These are phyloP conservation scores for Penicillium sp. DNA, from an alignment of 2,329 filamentous ascomycete genomes.

Conservation along the genomic window DNA sequence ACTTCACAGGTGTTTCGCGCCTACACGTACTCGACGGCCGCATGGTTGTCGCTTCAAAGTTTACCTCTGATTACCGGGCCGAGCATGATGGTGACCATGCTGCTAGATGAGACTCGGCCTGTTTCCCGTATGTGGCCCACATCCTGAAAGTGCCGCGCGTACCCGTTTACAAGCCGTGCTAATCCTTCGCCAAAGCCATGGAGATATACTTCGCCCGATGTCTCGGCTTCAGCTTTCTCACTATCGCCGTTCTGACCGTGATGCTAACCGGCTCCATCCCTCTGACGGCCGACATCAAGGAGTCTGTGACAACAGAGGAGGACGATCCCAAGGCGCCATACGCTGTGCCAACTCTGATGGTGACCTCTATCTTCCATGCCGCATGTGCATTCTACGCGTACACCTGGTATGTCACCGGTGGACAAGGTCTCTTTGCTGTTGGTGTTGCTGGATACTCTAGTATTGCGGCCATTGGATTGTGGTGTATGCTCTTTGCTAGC, in stretches of 20 bases:
- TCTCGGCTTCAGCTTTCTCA: conserved; percentile 65
- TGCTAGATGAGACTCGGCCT: conserved; percentile 56
- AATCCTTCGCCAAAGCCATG: conserved; percentile 45
- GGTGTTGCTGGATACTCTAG: conserved; percentile 57
- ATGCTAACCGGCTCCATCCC: conserved; percentile 70
- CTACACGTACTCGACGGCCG: conserved; percentile 45
- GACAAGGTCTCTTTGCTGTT: conserved; percentile 58
- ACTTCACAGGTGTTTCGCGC: conserved; percentile 39
- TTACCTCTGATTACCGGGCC: conserved; percentile 59
- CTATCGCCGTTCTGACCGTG: conserved; percentile 62
- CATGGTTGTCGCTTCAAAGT: conserved; percentile 45
- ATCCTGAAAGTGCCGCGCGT: not conserved
- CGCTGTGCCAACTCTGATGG: conserved; percentile 62
- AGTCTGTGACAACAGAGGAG: conserved; percentile 42
- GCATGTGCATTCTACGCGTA: conserved; percentile 65
- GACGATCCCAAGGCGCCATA: conserved; percentile 56
- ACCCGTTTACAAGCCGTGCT: not conserved
- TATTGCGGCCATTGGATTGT: conserved; percentile 62
- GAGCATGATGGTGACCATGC: conserved; percentile 58
- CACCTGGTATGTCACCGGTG: conserved; percentile 57
- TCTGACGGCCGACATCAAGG: conserved; percentile 50
- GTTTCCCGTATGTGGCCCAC: conserved; percentile 47
- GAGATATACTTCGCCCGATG: conserved; percentile 72
- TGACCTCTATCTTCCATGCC: conserved; percentile 66
- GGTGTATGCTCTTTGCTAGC: conserved; percentile 60